Base-by-base conservation (phyloP, 257 asterid genomes). In the Leptodermis oblonga region DNA sequence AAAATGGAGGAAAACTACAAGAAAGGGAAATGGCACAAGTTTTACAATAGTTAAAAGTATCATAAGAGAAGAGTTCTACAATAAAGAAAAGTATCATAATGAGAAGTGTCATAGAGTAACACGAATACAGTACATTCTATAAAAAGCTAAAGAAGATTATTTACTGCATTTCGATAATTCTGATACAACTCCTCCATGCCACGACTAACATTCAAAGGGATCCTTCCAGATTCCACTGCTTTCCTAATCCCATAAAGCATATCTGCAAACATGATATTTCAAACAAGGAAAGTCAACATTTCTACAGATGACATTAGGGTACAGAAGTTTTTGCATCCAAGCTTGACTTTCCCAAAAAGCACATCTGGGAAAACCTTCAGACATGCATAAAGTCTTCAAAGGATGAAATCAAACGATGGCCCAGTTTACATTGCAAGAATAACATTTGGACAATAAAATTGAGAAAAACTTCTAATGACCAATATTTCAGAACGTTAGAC, bases 101-200 rank as follows among this genome's bases (percentile, higher is more conserved):
- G 4, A 56, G 70, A 64, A 37, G 20, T 49, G 72, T 46, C 48
- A 52, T 65, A 23, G 20, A 14, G 52, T 51, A 13, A 12, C 64
- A 30, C 34, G 15, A 34, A 41, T 36, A 51, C 55, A 55, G 72
- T 59, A 71, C 55, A 65, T 73, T 59, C 68, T 5, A 73, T 52
- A 34, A 78, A 70, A 67, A 74, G 72, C 60, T 67, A 74, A 80
- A 80, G 81, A 79, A 73, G 73, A 82, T 78, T 70, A 71, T 76
- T 84, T 86, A 92, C 97, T 67, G 98, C 97, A 73, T 86, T 84
- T 76, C 87, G 88, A 81, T 92, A 92, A 78, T 84, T 92, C 76
- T 83, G 85, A 74, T 83, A 90, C 79, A 92, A 77, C 81, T 90
- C 98, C 81, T 86, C 88, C 97, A 92, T 86, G 74, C 85, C 91